A percentile compares a stretch with the other conserved stretches of the same genome.
Conservation (phyloP, 768 basidiomycete species). For the Pisolithus orientalis region DNA sequence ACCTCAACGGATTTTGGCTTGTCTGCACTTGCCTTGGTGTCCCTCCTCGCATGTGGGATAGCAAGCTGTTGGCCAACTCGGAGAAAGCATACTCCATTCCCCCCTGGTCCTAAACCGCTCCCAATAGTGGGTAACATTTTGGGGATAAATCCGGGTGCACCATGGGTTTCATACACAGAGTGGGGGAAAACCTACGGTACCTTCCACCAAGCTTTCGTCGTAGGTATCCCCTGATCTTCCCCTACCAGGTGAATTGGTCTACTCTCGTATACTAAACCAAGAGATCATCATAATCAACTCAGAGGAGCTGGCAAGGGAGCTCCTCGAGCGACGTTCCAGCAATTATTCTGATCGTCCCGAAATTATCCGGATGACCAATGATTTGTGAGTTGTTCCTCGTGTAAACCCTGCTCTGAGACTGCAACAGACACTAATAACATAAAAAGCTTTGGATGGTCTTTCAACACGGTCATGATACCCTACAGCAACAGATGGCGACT, state of each 20-base stretch:
- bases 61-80: conserved; percentile 3
- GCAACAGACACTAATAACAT: background rate
- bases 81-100: conserved; percentile 23
- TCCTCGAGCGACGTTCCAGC: conserved; percentile 39
- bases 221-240: background rate
- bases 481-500: conserved; percentile 25
- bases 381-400: conserved; percentile 15
- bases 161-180: conserved; percentile 27
- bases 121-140: conserved; percentile 26
- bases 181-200: conserved; percentile 29
- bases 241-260: conserved; percentile 30
- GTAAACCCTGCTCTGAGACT: background rate
- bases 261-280: conserved; percentile 30
- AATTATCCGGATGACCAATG: conserved; percentile 21
- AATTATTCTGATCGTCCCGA: conserved; percentile 40
- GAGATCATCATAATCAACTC: conserved; percentile 37
- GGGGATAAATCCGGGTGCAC: conserved; percentile 19
- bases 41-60: conserved; percentile 5
- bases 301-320: conserved; percentile 31
- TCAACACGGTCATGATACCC: conserved; percentile 23
- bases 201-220: conserved; percentile 2
- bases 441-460: conserved; percentile 23
- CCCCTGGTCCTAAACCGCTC: conserved; percentile 49
- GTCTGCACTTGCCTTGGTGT: conserved; percentile 6
- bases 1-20: conserved; percentile 10